Percentiles rank a stretch among this genome's conserved stretches.
These are phyloP conservation scores for Mycena capillaripes DNA, from an alignment of 768 basidiomycete species.

Conservation along the genomic window DNA sequence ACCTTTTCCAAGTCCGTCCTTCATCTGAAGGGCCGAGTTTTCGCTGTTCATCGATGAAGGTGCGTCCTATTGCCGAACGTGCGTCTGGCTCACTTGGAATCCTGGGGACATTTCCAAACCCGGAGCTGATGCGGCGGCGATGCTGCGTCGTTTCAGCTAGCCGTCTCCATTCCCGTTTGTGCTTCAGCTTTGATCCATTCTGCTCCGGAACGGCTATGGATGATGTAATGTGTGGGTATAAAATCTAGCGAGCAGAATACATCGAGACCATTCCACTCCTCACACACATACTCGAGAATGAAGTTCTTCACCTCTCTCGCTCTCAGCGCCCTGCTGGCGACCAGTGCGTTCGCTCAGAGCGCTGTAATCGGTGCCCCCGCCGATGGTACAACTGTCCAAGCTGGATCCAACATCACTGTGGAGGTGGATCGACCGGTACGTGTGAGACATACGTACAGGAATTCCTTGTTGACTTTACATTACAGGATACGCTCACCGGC, in stretches of 20 bases:
- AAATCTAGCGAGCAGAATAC: not conserved
- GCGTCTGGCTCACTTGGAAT: no score
- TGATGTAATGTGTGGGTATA: slow-evolving; percentile 14
- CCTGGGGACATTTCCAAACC: no score
- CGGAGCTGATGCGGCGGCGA: not conserved
- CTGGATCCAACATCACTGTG: slow-evolving; percentile 57
- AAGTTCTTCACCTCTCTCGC: slow-evolving; percentile 30
- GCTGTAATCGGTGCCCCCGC: slow-evolving; percentile 57
- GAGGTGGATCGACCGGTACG: slow-evolving; percentile 64
- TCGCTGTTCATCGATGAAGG: no score
- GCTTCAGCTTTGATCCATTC: not conserved
- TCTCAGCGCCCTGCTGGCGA: slow-evolving; percentile 43
- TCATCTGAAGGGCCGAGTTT: no score
- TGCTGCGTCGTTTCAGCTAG: not conserved
- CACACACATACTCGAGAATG: slow-evolving; percentile 1
- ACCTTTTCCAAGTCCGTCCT: no score
- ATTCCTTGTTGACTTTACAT: not conserved
- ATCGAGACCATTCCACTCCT: not conserved
- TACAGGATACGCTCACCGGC: slow-evolving; percentile 30
- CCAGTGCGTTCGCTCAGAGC: slow-evolving; percentile 56
- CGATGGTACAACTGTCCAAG: slow-evolving; percentile 46
- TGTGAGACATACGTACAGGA: not conserved
- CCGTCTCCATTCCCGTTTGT: not conserved
- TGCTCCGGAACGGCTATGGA: not conserved
- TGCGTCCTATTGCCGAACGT: no score